These are phyloP conservation scores for Ceratocystis alfenasii DNA, from an alignment of 2,329 filamentous ascomycete species.

Conservation along the genomic window DNA sequence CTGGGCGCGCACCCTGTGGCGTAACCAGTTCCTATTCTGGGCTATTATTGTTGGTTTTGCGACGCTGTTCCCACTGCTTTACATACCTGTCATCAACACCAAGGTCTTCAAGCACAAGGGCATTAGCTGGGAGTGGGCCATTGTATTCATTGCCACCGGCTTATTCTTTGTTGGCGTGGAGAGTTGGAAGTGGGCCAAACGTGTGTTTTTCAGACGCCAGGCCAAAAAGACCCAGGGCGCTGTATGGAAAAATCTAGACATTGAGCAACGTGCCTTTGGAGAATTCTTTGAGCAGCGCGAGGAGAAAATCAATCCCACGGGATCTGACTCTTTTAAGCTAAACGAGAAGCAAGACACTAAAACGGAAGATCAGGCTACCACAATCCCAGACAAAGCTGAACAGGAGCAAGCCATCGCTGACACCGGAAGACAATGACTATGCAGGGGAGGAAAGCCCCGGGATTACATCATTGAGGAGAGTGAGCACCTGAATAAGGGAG, in stretches of 20 bases:
- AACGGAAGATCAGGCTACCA: neutral
- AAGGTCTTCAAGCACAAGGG: constrained; percentile 48
- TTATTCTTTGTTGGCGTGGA: constrained; percentile 49
- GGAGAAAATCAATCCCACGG: neutral
- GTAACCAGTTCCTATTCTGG: constrained; percentile 61
- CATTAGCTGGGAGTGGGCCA: constrained; percentile 52
- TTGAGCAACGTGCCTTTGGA: constrained; percentile 33
- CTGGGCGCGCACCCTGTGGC: constrained; percentile 57
- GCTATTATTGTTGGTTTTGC: constrained; percentile 41
- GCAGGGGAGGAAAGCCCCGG: constrained; percentile 24
- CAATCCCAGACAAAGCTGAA: neutral
- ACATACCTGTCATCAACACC: constrained; percentile 49
- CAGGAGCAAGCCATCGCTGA: neutral
- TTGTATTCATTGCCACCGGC: constrained; percentile 42
- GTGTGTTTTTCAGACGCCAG: constrained; percentile 32
- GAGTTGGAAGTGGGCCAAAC: constrained; percentile 47
- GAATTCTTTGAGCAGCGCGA: constrained; percentile 28
- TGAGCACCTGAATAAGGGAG: neutral
- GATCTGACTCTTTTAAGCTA: constrained; percentile 8
- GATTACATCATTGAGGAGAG: neutral
- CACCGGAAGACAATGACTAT: constrained; percentile 23
- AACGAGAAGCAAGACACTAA: neutral
- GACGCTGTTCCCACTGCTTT: constrained; percentile 41
- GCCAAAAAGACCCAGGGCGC: constrained; percentile 25
- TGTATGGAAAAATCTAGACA: constrained; percentile 31